Evolutionary conservation across 805 yeast species (phyloP), one percentile per base, ranked within the genome.

Genomic region (Zygotorulaspora sp.): DNA sequence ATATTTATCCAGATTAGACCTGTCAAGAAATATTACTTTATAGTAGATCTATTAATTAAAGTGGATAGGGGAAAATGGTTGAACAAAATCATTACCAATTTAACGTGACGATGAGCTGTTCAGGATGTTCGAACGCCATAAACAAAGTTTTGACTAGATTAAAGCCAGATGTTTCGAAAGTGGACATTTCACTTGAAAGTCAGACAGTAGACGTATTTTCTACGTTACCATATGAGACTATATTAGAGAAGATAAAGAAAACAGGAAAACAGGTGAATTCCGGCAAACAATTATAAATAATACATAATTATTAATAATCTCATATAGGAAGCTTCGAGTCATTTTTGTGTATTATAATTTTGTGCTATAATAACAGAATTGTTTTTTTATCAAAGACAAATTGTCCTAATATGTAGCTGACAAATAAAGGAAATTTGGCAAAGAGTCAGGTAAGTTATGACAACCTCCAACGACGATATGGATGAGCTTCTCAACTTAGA

Each of bases 111-210:
- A 88, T 88, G 96, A 54, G 84, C 38, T 89, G 96, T 57, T 74
- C 83, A 56, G 83, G 96, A 12, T 90, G 98, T 64, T 83, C 95
- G 15, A 77, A 74, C 41, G 96, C 97, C 5, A 84, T 90, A 33
- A 76, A 78, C 62, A 77, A 84, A 53, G 97, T 79, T 1, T 72
- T 88, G 40, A 71, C 68, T 29, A 77, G 72, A 48, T 68, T 83
- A 30, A 79, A 77, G 30, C 96, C 95, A 3, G 61, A 61, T 14
- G 92, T 90, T 32, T 71, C 79, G 33, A 68, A 75, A 29, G 70
- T 80, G 15, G 82, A 83, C 41, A 79, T 89, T 40, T 81, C 94
- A 2, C 71, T 92, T 32, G 89, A 83, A 35, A 65, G 77, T 19
- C 97, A 90, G 67, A 67, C 80, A 2, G 98, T 90, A 7, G 81